Evolutionary conservation across 306 rosid species (phyloP), one percentile per base, ranked within the genome.

Genomic region (Arachis hypogaea): DNA sequence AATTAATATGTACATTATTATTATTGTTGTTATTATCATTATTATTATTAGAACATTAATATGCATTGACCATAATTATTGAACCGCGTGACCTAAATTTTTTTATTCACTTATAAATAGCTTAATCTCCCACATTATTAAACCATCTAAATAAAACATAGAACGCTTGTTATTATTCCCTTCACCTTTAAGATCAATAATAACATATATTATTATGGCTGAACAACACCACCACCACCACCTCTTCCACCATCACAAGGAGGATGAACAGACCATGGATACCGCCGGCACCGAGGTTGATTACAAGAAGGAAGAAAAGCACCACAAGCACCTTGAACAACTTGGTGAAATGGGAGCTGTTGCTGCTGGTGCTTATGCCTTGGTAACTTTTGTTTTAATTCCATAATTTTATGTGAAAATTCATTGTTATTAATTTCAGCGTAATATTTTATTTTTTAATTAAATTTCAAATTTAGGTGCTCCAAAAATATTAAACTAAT

Each of bases 301-400:
- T 12, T 66, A 75, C 50, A 55, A 9, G 14, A 75, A 75, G 72
- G 79, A 75, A 44, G 79, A 75, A 57, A 75, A 75, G 18, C 66
- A 65, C 72, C 79, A 65, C 66, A 75, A 75, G 29, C 49, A 56
- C 67, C 38, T 75, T 2, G 73, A 65, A 11, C 79, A 75, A 3
- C 66, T 75, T 33, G 66, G 66, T 43, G 55, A 65, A 56, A 0
- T 65, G 0, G 79, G 66, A 55, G 79, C 72, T 3, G 59, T 2
- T 1, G 79, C 79, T 44, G 72, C 73, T 14, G 72, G 72, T 44
- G 79, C 66, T 47, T 43, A 2, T 75, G 79, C 79, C 49, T 66
- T 65, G 79, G 79, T 75, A 68, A 12, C 5, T 40, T n/a, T 0
- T 7, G 6, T 16, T 62, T 40, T 7, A 41, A 12, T 40, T n/a